These are phyloP conservation scores for Rosa hybrid DNA, from an alignment of 331 rosid genomes.

Conservation along the genomic window DNA sequence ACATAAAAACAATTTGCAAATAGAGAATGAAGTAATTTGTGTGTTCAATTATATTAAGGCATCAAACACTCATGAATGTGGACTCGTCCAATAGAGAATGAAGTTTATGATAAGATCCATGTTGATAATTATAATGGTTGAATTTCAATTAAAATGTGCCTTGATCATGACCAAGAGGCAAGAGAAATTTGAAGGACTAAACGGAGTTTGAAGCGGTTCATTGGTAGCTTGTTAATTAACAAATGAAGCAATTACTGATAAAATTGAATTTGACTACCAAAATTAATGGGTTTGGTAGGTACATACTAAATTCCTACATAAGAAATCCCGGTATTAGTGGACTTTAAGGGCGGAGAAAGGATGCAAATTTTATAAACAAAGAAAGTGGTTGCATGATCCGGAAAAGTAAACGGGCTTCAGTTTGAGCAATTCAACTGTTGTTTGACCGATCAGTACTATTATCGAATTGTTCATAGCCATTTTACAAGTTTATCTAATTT, in stretches of 20 bases:
- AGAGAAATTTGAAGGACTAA: background rate
- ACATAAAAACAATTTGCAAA: background rate
- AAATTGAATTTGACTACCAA: background rate
- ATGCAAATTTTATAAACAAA: background rate
- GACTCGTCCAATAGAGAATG: background rate
- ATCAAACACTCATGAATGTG: background rate
- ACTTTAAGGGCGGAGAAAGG: background rate
- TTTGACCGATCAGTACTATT: background rate
- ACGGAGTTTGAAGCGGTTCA: background rate
- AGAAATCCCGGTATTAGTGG: background rate
- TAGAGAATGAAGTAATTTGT: too few relatives aligned
- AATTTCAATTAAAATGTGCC: background rate
- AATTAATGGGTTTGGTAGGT: background rate
- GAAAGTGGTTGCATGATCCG: background rate
- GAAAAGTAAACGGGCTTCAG: constrained; percentile 1
- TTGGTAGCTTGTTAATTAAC: background rate
- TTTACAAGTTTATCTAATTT: background rate
- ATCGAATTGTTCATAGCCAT: background rate
- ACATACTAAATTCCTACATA: background rate
- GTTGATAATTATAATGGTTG: background rate
- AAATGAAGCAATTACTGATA: background rate
- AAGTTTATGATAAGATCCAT: background rate
- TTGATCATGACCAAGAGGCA: background rate
- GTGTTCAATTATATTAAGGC: background rate
- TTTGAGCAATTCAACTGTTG: background rate